Base-by-base conservation (phyloP, 257 asterid genomes). In the Penstemon barbatus region DNA sequence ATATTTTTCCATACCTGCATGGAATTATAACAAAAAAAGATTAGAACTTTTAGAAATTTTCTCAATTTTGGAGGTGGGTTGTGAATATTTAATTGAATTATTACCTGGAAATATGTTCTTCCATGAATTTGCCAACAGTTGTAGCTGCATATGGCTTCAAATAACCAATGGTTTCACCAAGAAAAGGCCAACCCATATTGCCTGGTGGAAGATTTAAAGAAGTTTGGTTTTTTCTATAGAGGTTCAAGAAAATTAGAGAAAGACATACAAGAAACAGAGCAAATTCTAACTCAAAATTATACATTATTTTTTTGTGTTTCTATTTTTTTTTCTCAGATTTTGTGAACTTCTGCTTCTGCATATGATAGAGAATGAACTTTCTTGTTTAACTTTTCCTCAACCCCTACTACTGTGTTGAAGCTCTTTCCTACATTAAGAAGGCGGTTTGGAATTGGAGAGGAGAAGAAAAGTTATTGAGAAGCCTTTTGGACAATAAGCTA, bases 141-240 rank as follows among this genome's bases (percentile, higher is more conserved):
- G 87, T 81, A 56, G 97, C 97, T 7, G 86, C 76, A 57, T 86
- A 86, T 3, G 98, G 98, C 73, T 78, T 86, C 79, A 92, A 74
- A 68, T 92, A 92, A 39, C 79, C 84, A 39, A 89, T 74, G 37
- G 95, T 92, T 74, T 90, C 97, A 10, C 98, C 98, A 63, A 92
- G 79, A 44, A 92, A 87, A 73, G 98, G 97, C 98, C 95, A 92
- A 3, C 97, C 98, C 96, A 83, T 86, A 79, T 61, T 86, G 12
- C 98, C 98, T 33, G 95, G 97, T 6, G 98, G 98, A 43, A 92
- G 97, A 74, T 89, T 81, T 9, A 68, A 61, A 11, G 64, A 10
- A 19, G 77, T 77, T 52, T 71, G 78, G 46, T 79, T 84, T 76
- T 81, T 66, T 74, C 72, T 71, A 41, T 39, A 53, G 13, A 79